phyloP scores from a whole-genome alignment of 345 rosid species.

The rapeseed (Brassica napus) region DNA sequence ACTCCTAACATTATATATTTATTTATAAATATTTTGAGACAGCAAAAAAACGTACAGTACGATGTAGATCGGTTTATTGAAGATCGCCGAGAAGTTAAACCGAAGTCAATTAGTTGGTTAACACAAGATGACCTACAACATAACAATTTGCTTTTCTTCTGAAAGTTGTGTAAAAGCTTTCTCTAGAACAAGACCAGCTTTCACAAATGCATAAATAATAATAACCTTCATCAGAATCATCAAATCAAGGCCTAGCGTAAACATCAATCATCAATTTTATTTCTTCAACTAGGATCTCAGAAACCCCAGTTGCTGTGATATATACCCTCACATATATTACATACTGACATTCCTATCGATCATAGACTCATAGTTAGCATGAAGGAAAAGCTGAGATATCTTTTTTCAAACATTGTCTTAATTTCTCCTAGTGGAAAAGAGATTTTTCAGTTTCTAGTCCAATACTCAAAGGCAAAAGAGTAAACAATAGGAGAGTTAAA shows the following conservation, averaged over 20 bases:
- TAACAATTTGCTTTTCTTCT: not conserved
- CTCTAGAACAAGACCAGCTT: slow-evolving; percentile 82
- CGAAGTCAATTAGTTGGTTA: not conserved
- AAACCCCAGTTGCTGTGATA: too few species aligned
- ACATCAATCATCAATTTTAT: too few species aligned
- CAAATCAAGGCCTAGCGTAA: slow-evolving; percentile 37
- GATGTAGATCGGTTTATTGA: not conserved
- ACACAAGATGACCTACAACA: slow-evolving; percentile 11
- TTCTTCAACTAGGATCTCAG: not conserved
- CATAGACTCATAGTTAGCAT: too few species aligned
- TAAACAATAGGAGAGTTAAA: not conserved
- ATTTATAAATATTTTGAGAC: not conserved
- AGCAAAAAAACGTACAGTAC: not conserved
- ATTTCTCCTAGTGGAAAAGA: not conserved
- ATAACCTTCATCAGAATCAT: slow-evolving; percentile 53
- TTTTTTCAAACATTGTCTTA: not conserved
- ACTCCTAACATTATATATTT: too few species aligned
- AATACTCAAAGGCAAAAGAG: not conserved
- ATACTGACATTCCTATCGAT: too few species aligned
- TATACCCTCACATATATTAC: not conserved
- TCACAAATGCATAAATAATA: slow-evolving; percentile 67
- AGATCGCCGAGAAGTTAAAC: too few species aligned
- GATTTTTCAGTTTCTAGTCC: not conserved
- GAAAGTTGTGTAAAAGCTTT: slow-evolving; percentile 19
- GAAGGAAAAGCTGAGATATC: not conserved